These are phyloP conservation scores for Corylus americana DNA, from an alignment of 306 rosid genomes.

Conservation along the genomic window DNA sequence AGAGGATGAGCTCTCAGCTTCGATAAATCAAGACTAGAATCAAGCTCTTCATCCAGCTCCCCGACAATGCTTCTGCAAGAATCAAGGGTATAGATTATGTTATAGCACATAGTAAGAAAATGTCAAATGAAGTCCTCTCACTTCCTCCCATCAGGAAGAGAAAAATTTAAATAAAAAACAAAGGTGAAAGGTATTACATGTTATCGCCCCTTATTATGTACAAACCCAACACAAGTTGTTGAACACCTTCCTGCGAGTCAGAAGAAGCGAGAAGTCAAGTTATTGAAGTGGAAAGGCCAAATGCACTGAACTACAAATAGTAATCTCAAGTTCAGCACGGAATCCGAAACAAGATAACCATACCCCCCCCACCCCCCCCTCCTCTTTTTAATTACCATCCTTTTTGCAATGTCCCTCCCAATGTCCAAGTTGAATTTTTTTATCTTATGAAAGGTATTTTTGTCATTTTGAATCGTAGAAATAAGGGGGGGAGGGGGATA, in stretches of 20 bases:
- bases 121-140: conserved; percentile 12
- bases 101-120: background rate
- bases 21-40: conserved; percentile 75
- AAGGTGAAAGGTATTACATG: conserved; percentile 52
- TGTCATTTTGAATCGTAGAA: too few relatives aligned
- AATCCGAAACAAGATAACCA: too few relatives aligned
- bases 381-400: too few relatives aligned
- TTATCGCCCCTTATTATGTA: conserved; percentile 97
- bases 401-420: too few relatives aligned
- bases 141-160: background rate
- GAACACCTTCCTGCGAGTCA: conserved; percentile 88
- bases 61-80: conserved; percentile 93
- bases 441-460: too few relatives aligned
- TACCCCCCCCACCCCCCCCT: too few relatives aligned
- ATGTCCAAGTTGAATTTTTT: too few relatives aligned
- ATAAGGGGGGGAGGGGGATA: too few relatives aligned
- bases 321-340: background rate
- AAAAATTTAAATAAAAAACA: background rate
- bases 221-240: conserved; percentile 84
- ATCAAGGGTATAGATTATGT: conserved; percentile 11
- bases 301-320: background rate
- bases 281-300: conserved; percentile 9
- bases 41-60: conserved; percentile 91
- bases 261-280: conserved; percentile 12
- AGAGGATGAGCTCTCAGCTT: conserved; percentile 88